Base-by-base conservation (phyloP, 208 protist genomes). In the Acanthamoeba lenticulata region DNA sequence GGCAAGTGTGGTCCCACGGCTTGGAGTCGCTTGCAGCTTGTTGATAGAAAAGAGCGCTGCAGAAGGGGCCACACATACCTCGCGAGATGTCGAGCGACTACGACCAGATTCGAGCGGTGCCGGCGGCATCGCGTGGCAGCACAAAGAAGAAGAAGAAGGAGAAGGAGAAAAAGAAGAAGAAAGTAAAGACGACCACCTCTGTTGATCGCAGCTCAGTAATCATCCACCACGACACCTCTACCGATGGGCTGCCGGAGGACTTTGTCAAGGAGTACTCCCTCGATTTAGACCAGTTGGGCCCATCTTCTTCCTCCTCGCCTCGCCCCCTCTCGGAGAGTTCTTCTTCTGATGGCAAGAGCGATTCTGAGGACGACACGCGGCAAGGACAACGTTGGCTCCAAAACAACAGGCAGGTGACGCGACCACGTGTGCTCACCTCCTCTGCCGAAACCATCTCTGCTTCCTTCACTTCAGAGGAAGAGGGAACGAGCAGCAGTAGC, bases 151-250 rank as follows among this genome's bases (percentile, higher is more conserved):
- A 81, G 69, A 45, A 81, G 38, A 81, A 81, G 36, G 38, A 69
- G 29, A 42, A 81, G 38, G 69, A 81, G 40, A 81, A 81, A 15
- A 81, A 40, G 38, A 81, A 77, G 38, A 77, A 81, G 19, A 81
- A 47, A 19, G 69, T 15, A 11, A 79, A 6, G 4, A 38, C 34
- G 1, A 81, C 40, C 29, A 27, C 60, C 5, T 47, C 69, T 7
- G 34, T 36, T 9, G 40, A 6, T 27, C 69, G 69, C 9, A 81
- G 69, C 19, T 81, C 69, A 1, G 6, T 81, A 40, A 81, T 81
- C 69, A 81, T 81, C 21, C 69, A 81, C 40, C 36, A 67, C 38
- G 69, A 81, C 27, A 60, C 52, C 52, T 21, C 52, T 11, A 24
- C 27, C 38, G 69, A 81, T 3, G 65, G 38, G 7, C 21, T 47